Evolutionary conservation across 2,329 filamentous ascomycete genomes (phyloP).

Genomic region (Hansfordia pulvinata): DNA sequence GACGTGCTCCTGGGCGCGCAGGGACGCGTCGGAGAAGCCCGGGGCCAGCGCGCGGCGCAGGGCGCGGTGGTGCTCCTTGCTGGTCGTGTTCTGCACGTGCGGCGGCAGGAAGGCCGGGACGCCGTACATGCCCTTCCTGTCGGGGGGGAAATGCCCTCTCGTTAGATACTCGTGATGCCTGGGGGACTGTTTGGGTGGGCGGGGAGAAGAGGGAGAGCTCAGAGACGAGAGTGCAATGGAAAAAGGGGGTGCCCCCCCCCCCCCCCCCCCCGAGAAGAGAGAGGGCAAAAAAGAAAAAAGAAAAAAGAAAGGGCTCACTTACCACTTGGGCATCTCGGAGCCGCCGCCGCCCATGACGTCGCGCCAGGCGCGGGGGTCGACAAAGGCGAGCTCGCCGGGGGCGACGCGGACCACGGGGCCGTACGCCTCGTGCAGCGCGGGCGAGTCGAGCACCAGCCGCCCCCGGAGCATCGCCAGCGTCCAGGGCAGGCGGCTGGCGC

Average conservation of each 20-base stretch:
- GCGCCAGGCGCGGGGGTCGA: constrained; percentile 17
- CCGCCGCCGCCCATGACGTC: constrained; percentile 13
- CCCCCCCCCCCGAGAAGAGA: too few species aligned
- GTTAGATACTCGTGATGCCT: too few species aligned
- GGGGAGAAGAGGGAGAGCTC: constrained; percentile 6
- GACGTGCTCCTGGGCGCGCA: constrained; percentile 19
- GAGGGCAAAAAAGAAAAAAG: too few species aligned
- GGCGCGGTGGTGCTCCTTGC: constrained; percentile 11
- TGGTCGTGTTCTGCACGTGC: constrained; percentile 9
- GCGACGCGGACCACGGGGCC: constrained; percentile 25
- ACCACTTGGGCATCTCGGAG: constrained; percentile 8
- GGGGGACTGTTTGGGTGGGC: constrained; percentile 13
- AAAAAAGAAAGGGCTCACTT: too few species aligned
- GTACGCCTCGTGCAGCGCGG: constrained; percentile 9
- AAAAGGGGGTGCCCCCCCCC: too few species aligned
- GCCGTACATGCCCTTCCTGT: constrained; percentile 6
- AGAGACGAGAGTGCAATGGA: too few species aligned
- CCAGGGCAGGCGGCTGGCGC: constrained; percentile 3
- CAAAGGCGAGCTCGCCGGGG: constrained; percentile 27
- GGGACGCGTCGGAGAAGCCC: constrained; percentile 16
- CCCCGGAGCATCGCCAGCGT: constrained; percentile 3
- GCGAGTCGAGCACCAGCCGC: background rate
- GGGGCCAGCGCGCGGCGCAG: constrained; percentile 14
- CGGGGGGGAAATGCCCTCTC: constrained; percentile 1
- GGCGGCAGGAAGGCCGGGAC: constrained; percentile 5